Evolutionary conservation across 2,329 filamentous ascomycete species (phyloP), one percentile per base, ranked within the genome.

Genomic region (Pyrenophora graminea): DNA sequence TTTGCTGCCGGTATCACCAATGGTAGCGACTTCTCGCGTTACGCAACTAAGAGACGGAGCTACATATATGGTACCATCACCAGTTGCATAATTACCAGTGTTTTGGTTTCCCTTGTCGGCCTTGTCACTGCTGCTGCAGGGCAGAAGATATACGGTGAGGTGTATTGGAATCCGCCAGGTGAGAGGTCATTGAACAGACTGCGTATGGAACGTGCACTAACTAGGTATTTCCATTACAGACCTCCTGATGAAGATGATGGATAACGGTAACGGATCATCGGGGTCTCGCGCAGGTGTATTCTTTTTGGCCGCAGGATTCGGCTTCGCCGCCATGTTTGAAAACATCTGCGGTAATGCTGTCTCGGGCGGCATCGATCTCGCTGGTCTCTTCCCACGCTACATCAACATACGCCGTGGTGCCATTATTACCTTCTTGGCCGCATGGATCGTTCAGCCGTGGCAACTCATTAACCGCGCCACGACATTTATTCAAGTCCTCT

Each of bases 161-260:
- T 72, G 0, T 72, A 69, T 37, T 74, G 71, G 70, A 78, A 77
- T 45, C 77, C 75, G 3, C 76, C 76, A 30, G 27, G 27, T 30
- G 10, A 30, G 27, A 13, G 4, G 9, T 12, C 3, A 4, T 30
- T 12, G 9, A 3, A 13, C 10, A 30, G 9, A 12, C 27, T 30
- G 27, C 19, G 19, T 13, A 30, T 10, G 12, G 27, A 9, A 30
- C 7, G 10, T 30, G 9, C 23, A 12, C 27, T 30, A 13, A 30
- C 10, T 30, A 5, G 9, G 9, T 30, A 30, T 9, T 10, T 12
- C 27, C 9, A 13, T 12, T 3, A 30, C 23, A 0, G 75, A 78
- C 44, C 63, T 79, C 0, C 64, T 79, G 2, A 73, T 77, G 69
- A 68, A 72, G 5, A 77, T 78, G 72, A 78, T 78, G 73, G 70